Conservation (phyloP, 31 red algal genomes). For the Endocladia muricata region DNA sequence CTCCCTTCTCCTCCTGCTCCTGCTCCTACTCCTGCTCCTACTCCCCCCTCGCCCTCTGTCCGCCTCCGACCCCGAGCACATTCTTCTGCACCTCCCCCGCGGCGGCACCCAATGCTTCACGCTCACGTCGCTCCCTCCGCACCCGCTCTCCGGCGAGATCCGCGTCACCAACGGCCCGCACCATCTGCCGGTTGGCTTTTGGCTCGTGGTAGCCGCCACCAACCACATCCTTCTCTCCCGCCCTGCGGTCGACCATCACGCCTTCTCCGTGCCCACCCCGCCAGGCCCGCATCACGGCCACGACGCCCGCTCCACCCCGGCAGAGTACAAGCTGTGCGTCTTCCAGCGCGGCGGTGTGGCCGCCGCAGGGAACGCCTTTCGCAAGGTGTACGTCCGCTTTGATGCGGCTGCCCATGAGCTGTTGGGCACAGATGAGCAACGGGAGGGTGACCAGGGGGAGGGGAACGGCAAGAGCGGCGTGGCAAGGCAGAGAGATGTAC, state of each 20-base stretch:
- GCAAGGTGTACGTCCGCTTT: slow-evolving; percentile 22
- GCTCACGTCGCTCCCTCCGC: neutral
- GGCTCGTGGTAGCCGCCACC: slow-evolving; percentile 17
- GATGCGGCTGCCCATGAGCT: neutral
- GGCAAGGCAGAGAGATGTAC: slow-evolving; percentile 17
- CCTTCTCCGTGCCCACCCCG: slow-evolving; percentile 17
- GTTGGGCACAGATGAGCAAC: no score
- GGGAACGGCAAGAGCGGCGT: slow-evolving; percentile 7
- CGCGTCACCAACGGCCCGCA: slow-evolving; percentile 19
- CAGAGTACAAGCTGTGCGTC: slow-evolving; percentile 37
- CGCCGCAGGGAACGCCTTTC: neutral
- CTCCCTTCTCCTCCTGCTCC: neutral
- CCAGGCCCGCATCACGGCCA: slow-evolving; percentile 31
- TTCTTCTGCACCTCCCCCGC: slow-evolving; percentile 25
- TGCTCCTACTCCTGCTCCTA: neutral
- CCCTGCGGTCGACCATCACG: slow-evolving; percentile 17
- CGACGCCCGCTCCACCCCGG: slow-evolving; percentile 22
- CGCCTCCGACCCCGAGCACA: slow-evolving; percentile 15
- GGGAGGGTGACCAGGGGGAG: slow-evolving; percentile 28
- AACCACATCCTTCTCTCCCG: slow-evolving; percentile 15
- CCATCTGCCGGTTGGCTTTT: slow-evolving; percentile 26
- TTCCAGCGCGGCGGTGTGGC: neutral
- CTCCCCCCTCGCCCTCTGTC: neutral
- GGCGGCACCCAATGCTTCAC: slow-evolving; percentile 45
- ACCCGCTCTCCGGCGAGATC: slow-evolving; percentile 15